These are phyloP conservation scores for Yarrowia porcina DNA, from an alignment of 805 yeast species.

Conservation along the genomic window DNA sequence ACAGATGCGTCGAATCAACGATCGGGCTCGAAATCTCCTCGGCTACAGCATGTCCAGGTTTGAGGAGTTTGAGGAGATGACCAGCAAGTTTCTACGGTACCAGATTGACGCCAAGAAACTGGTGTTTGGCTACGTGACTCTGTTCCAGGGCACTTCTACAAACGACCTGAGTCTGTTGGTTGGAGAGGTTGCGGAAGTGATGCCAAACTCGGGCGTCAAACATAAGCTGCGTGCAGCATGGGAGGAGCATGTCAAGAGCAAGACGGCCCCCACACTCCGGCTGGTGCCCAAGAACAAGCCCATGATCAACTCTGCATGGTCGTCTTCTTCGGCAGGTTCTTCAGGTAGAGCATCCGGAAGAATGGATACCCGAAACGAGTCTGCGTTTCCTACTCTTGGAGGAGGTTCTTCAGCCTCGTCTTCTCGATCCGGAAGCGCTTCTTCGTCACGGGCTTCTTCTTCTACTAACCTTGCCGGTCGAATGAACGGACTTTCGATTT, in stretches of 20 bases:
- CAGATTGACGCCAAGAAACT: slow-evolving; percentile 50
- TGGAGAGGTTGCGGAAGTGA: slow-evolving; percentile 28
- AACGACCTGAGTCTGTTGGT: slow-evolving; percentile 26
- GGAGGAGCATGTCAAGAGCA: slow-evolving; percentile 22
- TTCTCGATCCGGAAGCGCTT: neutral
- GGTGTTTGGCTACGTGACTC: slow-evolving; percentile 44
- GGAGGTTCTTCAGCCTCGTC: slow-evolving; percentile 12
- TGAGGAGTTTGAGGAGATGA: slow-evolving; percentile 49
- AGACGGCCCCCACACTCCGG: slow-evolving; percentile 1
- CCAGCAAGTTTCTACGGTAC: slow-evolving; percentile 47
- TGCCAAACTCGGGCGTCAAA: slow-evolving; percentile 13
- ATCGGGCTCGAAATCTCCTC: slow-evolving; percentile 78
- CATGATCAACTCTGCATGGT: slow-evolving; percentile 24
- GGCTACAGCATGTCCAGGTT: slow-evolving; percentile 50
- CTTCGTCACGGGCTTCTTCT: neutral
- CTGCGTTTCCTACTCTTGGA: slow-evolving; percentile 20
- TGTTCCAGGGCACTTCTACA: slow-evolving; percentile 44
- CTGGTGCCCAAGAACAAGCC: slow-evolving; percentile 23
- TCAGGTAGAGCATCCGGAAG: neutral
- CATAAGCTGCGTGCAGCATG: slow-evolving; percentile 22
- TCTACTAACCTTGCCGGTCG: slow-evolving; percentile 20
- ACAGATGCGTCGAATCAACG: slow-evolving; percentile 66
- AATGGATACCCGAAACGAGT: slow-evolving; percentile 4
- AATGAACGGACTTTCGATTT: slow-evolving; percentile 25
- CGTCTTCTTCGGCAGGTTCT: neutral